Conservation (phyloP, 2,329 filamentous ascomycete species). For the Pochonia chlamydosporia region DNA sequence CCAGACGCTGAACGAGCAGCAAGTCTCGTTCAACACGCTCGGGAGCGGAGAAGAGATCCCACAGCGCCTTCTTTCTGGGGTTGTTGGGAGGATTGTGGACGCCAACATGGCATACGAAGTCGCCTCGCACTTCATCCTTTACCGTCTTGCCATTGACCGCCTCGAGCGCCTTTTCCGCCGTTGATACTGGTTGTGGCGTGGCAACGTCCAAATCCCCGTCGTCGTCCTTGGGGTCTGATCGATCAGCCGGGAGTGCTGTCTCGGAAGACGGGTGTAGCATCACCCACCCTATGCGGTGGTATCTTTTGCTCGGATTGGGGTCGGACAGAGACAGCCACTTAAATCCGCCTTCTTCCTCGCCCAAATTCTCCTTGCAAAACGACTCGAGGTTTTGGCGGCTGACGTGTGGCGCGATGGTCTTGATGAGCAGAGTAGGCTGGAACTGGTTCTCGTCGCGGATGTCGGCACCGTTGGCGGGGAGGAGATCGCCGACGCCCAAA, state of each 20-base stretch:
- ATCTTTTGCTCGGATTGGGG: conserved; percentile 94
- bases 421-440: conserved; percentile 92
- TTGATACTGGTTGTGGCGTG: conserved; percentile 46
- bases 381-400: conserved; percentile 88
- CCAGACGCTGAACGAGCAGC: conserved; percentile 72
- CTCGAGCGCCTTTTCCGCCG: conserved; percentile 81
- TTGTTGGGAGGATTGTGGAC: conserved; percentile 85
- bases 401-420: conserved; percentile 94
- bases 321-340: conserved; percentile 95
- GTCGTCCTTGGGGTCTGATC: conserved; percentile 68
- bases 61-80: conserved; percentile 88
- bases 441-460: conserved; percentile 82
- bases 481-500: conserved; percentile 82
- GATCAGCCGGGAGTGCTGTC: conserved; percentile 57
- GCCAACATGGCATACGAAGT: conserved; percentile 96
- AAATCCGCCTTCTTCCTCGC: conserved; percentile 85
- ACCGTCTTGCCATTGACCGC: conserved; percentile 98
- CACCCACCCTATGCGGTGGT: conserved; percentile 97
- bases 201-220: conserved; percentile 53
- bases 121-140: conserved; percentile 85
- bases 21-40: conserved; percentile 91
- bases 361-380: conserved; percentile 91
- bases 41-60: conserved; percentile 92
- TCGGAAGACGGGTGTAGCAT: conserved; percentile 82
- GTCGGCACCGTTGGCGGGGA: conserved; percentile 78